phyloP scores from a whole-genome alignment of 1,284 basidiomycete species.

The Spongispora temasekensis region DNA sequence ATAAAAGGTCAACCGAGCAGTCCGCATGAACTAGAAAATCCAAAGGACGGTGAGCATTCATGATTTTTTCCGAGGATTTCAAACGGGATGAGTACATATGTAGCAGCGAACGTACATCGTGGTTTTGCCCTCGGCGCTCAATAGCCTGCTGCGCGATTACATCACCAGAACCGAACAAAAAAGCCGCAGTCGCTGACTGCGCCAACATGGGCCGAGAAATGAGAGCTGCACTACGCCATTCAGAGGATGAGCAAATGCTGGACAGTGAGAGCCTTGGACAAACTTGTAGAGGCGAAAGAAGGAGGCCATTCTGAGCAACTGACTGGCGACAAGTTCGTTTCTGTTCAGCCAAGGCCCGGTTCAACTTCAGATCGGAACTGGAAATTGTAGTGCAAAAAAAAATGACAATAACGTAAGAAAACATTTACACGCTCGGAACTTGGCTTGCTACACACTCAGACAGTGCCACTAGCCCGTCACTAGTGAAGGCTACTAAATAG shows the following conservation, averaged over 20 bases:
- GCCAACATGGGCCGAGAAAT: constrained; percentile 64
- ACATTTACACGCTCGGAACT: too few species aligned
- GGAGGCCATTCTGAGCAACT: constrained; percentile 24
- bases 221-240: constrained; percentile 51
- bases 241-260: constrained; percentile 6
- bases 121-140: constrained; percentile 63
- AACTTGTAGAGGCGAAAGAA: constrained; percentile 36
- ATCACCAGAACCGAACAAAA: constrained; percentile 80
- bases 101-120: constrained; percentile 58
- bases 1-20: constrained; percentile 72
- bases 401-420: too few species aligned
- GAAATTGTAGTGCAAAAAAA: too few species aligned
- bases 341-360: too few species aligned
- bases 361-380: too few species aligned
- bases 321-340: too few species aligned
- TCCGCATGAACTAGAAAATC: constrained; percentile 70
- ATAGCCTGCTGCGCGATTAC: constrained; percentile 81
- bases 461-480: too few species aligned
- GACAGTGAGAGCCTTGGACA: constrained; percentile 4
- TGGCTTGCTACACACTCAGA: too few species aligned
- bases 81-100: too few species aligned
- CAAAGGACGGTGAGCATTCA: too few species aligned
- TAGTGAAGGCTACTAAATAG: too few species aligned
- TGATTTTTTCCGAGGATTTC: too few species aligned
- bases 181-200: constrained; percentile 65